phyloP scores from a whole-genome alignment of 2,329 filamentous ascomycete species.

The Epichloe hybrida region DNA sequence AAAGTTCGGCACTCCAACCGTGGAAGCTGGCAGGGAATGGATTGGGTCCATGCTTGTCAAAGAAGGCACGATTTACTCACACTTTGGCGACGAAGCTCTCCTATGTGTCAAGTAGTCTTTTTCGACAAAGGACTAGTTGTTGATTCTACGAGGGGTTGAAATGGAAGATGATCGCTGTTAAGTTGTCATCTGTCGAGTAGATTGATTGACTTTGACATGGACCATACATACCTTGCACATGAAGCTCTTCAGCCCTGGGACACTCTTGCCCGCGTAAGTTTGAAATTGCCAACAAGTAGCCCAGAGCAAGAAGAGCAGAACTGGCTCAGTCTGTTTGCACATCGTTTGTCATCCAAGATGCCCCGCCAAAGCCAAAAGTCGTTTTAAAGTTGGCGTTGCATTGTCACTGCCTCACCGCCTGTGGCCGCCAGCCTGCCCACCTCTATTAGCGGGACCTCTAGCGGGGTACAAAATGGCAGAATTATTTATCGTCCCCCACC shows the following conservation, averaged over 20 bases:
- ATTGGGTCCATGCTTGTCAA: slow-evolving; percentile 58
- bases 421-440: neutral
- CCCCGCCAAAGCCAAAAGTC: too few species aligned
- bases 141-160: neutral
- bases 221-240: neutral
- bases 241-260: too few species aligned
- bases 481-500: slow-evolving; percentile 21
- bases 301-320: too few species aligned
- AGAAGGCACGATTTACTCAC: slow-evolving; percentile 55
- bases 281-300: too few species aligned
- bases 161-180: neutral
- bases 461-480: slow-evolving; percentile 14
- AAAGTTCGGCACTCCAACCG: slow-evolving; percentile 73
- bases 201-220: neutral
- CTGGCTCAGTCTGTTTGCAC: too few species aligned
- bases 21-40: slow-evolving; percentile 74
- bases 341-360: too few species aligned
- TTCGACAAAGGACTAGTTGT: neutral
- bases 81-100: slow-evolving; percentile 70
- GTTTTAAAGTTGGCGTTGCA: too few species aligned
- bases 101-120: slow-evolving; percentile 51
- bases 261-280: too few species aligned
- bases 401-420: too few species aligned
- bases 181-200: slow-evolving; percentile 32
- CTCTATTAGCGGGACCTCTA: too few species aligned